Percentiles rank a stretch among this genome's conserved stretches.
Conservation (phyloP, 108 stramenopile genomes). For the Cylindrotheca fusiformis region DNA sequence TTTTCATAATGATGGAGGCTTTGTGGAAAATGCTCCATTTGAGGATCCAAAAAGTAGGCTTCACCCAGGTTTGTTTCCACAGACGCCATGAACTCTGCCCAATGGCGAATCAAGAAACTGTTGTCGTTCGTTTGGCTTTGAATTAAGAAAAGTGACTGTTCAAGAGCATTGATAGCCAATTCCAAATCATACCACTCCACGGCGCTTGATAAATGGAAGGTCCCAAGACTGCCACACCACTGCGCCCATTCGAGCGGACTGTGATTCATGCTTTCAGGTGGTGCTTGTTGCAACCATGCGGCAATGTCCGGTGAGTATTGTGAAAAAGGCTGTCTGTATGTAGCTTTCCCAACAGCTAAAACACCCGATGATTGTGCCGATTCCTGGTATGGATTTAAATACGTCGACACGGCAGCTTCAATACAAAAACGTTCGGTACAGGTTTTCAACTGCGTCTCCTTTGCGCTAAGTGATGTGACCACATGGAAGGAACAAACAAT, state of each 20-base stretch:
- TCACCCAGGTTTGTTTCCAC: constrained; percentile 9
- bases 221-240: neutral
- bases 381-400: neutral
- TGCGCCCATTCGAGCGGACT: neutral
- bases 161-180: constrained; percentile 18
- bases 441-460: neutral
- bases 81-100: neutral
- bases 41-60: constrained; percentile 6
- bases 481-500: neutral
- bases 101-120: no score
- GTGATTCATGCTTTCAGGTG: neutral
- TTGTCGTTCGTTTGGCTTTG: no score
- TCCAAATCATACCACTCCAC: neutral
- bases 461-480: neutral
- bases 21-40: neutral
- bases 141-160: neutral
- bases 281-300: constrained; percentile 2
- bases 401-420: neutral
- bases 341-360: constrained; percentile 10
- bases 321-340: constrained; percentile 13
- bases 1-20: constrained; percentile 3
- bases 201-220: neutral
- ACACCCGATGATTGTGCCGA: neutral
- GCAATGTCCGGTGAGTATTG: constrained; percentile 6
- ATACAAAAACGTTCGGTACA: neutral